Evolutionary conservation across 2,329 filamentous ascomycete species (phyloP).

Genomic region (Fusarium zealandicum): DNA sequence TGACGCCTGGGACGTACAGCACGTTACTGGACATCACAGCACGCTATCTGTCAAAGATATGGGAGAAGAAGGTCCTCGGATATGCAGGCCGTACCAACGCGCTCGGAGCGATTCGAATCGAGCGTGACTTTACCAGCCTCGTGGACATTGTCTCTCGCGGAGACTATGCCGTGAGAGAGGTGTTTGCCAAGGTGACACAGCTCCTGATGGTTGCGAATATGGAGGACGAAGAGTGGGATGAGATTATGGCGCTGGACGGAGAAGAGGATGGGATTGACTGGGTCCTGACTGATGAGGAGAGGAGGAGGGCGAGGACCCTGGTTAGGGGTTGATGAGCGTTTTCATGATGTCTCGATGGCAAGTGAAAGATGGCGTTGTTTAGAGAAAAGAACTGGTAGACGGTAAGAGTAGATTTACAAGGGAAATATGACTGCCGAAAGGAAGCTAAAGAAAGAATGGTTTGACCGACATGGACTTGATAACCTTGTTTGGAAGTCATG

Average conservation of each 20-base stretch:
- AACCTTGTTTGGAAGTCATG: no score
- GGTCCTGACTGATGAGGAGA: constrained; percentile 77
- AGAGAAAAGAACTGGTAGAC: constrained; percentile 22
- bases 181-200: constrained; percentile 79
- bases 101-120: constrained; percentile 81
- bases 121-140: constrained; percentile 82
- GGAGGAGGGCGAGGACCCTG: constrained; percentile 73
- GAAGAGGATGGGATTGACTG: constrained; percentile 71
- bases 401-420: constrained; percentile 16
- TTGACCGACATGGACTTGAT: no score
- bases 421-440: background rate
- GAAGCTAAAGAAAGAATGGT: background rate
- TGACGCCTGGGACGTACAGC: constrained; percentile 79
- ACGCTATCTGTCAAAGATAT: constrained; percentile 74
- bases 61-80: constrained; percentile 88
- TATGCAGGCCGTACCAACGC: constrained; percentile 82
- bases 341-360: constrained; percentile 12
- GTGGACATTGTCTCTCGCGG: constrained; percentile 72
- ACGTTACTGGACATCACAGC: constrained; percentile 78
- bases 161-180: constrained; percentile 79
- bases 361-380: constrained; percentile 15
- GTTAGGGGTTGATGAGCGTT: constrained; percentile 51
- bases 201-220: constrained; percentile 88
- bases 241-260: constrained; percentile 61
- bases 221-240: constrained; percentile 96